Evolutionary conservation across 352 stramenopile genomes (phyloP).

Genomic region (Globisporangium viniferum): DNA sequence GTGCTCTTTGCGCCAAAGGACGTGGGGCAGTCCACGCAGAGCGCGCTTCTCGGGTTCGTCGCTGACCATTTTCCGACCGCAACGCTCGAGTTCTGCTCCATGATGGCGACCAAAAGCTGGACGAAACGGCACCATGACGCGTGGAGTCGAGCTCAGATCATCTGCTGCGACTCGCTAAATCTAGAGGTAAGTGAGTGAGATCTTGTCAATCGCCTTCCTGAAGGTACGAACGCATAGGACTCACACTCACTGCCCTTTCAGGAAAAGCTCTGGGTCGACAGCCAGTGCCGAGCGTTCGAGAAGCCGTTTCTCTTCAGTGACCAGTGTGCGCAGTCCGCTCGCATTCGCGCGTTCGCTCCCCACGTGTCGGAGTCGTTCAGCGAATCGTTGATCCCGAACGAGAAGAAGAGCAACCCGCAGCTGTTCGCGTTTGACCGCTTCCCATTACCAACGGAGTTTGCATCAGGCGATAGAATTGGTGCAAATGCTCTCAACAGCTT

Average conservation of each 20-base stretch:
- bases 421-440: conserved; percentile 24
- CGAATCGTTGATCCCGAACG: conserved; percentile 15
- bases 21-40: background rate
- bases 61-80: conserved; percentile 1
- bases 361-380: conserved; percentile 19
- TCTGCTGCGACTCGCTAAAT: conserved; percentile 13
- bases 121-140: conserved; percentile 1
- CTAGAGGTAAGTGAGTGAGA: conserved; percentile 8
- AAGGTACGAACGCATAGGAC: background rate
- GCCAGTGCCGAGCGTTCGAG: conserved; percentile 17
- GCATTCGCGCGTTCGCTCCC: conserved; percentile 13
- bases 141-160: conserved; percentile 3
- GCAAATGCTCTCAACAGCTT: background rate
- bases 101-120: background rate
- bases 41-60: conserved; percentile 1
- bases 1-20: conserved; percentile 7
- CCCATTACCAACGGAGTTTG: background rate
- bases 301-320: conserved; percentile 21
- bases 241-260: conserved; percentile 1
- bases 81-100: conserved; percentile 6
- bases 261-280: conserved; percentile 22
- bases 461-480: background rate
- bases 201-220: background rate
- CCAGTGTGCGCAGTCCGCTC: background rate
- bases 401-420: conserved; percentile 4